phyloP scores from a whole-genome alignment of 257 asterid genomes.

The Petrea volubilis region DNA sequence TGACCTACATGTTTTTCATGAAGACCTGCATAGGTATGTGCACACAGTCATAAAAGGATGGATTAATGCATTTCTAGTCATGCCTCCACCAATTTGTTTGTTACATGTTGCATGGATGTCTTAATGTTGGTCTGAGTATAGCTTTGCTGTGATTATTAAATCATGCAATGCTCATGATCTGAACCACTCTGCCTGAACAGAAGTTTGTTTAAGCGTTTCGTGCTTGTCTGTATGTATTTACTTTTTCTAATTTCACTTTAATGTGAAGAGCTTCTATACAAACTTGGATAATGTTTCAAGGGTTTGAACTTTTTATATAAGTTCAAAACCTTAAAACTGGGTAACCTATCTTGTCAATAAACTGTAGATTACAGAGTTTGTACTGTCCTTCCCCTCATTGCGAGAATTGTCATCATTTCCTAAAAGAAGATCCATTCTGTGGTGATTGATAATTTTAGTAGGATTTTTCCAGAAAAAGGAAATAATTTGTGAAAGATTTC shows the following conservation, averaged over 20 bases:
- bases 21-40: not conserved
- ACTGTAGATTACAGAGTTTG: no score
- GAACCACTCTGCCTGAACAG: not conserved
- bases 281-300: not conserved
- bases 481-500: not conserved
- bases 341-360: no score
- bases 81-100: not conserved
- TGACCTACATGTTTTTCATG: slow-evolving; percentile 4
- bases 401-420: no score
- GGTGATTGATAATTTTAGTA: not conserved
- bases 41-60: not conserved
- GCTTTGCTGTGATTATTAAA: not conserved
- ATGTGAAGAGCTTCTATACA: not conserved
- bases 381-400: no score
- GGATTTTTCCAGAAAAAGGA: not conserved
- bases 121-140: not conserved
- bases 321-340: no score
- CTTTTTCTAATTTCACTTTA: not conserved
- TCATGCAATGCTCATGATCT: not conserved
- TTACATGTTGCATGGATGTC: not conserved
- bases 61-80: not conserved
- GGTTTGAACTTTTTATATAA: no score
- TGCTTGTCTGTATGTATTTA: not conserved
- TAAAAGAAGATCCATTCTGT: no score
- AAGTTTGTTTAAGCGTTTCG: not conserved